Base-by-base conservation (phyloP, 2,329 filamentous ascomycete genomes). In the Diaporthe sp. region DNA sequence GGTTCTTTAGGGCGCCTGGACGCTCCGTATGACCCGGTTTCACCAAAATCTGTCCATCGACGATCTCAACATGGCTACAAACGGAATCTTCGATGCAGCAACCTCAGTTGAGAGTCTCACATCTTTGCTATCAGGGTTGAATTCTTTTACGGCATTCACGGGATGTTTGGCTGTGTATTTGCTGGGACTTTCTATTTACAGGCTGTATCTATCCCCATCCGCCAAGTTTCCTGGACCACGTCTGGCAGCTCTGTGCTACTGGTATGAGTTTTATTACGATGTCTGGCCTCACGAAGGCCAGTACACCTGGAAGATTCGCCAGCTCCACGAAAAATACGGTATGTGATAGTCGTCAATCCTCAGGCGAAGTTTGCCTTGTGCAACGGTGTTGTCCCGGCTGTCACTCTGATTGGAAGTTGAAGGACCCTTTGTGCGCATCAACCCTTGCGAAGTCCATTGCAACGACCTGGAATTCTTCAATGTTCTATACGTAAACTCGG, bases 181-280 rank as follows among this genome's bases (percentile, higher is more conserved):
- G 19, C 5, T 30, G 25, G 7, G 42, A 17, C 13, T 58, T 19
- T 40, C 22, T 40, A 40, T 60, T n/a, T 71, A 60, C n/a, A 47
- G 68, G 15, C 55, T 71, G 8, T 71, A 60, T 50, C 19, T 60
- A 13, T 9, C 28, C 30, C 54, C 54, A 17, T 71, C 47, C 15
- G 54, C 68, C 2, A 58, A 40, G 40, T 71, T 71, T 8, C 68
- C 68, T 6, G 68, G 54, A 0, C 54, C 68, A 60, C 40, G 22
- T 22, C 33, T 71, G 10, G 68, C 68, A 5, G 68, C 55, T 2
- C 8, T 60, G 4, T 38, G 22, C 3, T 71, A 71, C 30, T 60
- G 54, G 54, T 71, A 71, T 22, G 54, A 60, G 15, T 71, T 71
- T 4, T 71, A 71, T 22, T 60, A 71, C 22, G 68, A 71, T 25